Evolutionary conservation across 31 red algal genomes (phyloP), one percentile per base, ranked within the genome.

Genomic region (Endocladia muricata): DNA sequence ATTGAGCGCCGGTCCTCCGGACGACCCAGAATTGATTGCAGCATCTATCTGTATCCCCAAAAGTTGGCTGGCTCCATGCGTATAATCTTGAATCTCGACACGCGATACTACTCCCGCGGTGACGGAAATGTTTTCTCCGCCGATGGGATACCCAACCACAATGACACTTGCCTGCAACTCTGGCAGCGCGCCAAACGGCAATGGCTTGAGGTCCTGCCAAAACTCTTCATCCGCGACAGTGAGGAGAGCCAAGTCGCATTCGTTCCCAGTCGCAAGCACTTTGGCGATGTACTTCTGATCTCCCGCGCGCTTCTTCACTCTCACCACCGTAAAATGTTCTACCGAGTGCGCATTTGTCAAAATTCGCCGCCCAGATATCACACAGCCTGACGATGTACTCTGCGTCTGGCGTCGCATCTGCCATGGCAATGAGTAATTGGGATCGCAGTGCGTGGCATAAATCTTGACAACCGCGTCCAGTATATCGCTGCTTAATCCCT

Each of bases 191-290:
- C 96, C 96, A 28, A 83, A 71, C 41, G 31, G 37, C 34, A 97
- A 60, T 21, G 65, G 40, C 9, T 70, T 60, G 36, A 79, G 68
- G 34, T 65, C 60, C 5, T 47, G 37, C 77, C 84, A 77, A 88
- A 67, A 97, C 15, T 63, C 63, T n/a, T 78, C 56, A 37, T 99
- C 97, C 19, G 84, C 89, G 64, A 99, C 89, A 7, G 84, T 83
- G 37, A 99, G 79, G 44, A 99, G 40, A 13, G 97, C 97, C 13
- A 96, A 44, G 73, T 99, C 97, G 76, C 97, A 99, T 72, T 99
- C 97, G 39, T 96, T 77, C 31, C 81, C 92, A 11, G 91, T 80
- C 0, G 85, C 75, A 21, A 93, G 65, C 4, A 99, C 84, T 0
- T 72, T 31, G 2, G 89, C 89, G 39, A 82, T 73, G 49, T 85